phyloP scores from a whole-genome alignment of 2,329 filamentous ascomycete species.

The Juglanconis oblonga region DNA sequence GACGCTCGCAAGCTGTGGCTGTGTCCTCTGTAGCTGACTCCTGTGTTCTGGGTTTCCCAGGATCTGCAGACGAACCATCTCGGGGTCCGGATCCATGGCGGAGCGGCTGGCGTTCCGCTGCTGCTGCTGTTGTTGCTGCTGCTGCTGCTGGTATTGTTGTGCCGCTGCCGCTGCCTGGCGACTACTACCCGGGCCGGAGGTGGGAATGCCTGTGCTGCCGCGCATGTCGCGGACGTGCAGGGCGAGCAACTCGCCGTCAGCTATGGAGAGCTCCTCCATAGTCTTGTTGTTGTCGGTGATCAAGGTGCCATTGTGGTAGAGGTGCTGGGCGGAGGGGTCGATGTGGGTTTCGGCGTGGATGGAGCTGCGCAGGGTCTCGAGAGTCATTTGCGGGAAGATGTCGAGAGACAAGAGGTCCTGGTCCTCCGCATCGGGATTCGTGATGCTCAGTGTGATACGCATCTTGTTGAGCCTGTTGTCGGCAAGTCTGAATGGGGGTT shows the following conservation, averaged over 20 bases:
- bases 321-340: constrained; percentile 69
- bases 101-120: constrained; percentile 27
- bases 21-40: constrained; percentile 66
- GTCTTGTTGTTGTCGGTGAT: constrained; percentile 77
- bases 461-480: constrained; percentile 39
- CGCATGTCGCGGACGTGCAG: constrained; percentile 70
- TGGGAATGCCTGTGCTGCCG: constrained; percentile 41
- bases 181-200: constrained; percentile 22
- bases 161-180: constrained; percentile 29
- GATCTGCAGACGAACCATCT: constrained; percentile 78
- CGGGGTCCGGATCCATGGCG: constrained; percentile 59
- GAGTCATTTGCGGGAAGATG: constrained; percentile 75
- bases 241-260: constrained; percentile 88
- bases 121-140: constrained; percentile 14
- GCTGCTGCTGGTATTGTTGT: neutral
- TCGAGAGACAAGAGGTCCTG: constrained; percentile 79
- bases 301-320: constrained; percentile 86
- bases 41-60: constrained; percentile 72
- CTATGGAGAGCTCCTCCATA: constrained; percentile 75
- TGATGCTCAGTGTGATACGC: constrained; percentile 85
- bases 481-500: too few relatives aligned
- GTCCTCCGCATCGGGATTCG: constrained; percentile 68
- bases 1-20: constrained; percentile 73
- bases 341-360: constrained; percentile 81
- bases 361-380: constrained; percentile 82